These are phyloP conservation scores for Alternaria burnsii DNA, from an alignment of 2,329 filamentous ascomycete species.

Conservation along the genomic window DNA sequence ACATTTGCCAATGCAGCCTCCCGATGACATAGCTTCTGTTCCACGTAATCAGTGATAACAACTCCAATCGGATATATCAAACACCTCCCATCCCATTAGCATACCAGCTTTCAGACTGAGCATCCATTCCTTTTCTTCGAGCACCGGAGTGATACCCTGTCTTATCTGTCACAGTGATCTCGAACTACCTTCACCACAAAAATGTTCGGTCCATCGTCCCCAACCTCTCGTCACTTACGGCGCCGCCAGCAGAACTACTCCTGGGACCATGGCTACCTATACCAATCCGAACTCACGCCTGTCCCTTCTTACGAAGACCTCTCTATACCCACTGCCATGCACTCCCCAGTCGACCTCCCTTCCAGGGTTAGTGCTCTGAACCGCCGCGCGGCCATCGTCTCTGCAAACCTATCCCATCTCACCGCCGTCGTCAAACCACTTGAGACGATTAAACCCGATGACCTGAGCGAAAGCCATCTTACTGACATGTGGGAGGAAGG, in stretches of 20 bases:
- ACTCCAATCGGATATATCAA: not conserved
- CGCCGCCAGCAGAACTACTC: conserved; percentile 12
- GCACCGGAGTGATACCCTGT: not conserved
- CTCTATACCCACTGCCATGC: not conserved
- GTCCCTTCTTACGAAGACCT: conserved; percentile 5
- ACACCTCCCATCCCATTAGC: not conserved
- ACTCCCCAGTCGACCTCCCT: conserved; percentile 4
- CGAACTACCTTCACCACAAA: not conserved
- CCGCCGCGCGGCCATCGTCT: conserved; percentile 11
- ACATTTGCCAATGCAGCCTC: not conserved
- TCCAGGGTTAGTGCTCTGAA: conserved; percentile 10
- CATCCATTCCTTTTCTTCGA: not conserved
- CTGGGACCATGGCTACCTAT: conserved; percentile 6
- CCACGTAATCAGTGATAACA: not conserved
- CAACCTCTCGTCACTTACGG: not conserved
- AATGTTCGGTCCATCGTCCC: not conserved
- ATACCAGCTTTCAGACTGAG: not conserved
- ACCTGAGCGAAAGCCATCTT: conserved; percentile 4
- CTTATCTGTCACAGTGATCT: not conserved
- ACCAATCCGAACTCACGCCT: not conserved
- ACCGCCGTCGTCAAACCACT: conserved; percentile 11
- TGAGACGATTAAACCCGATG: conserved; percentile 3
- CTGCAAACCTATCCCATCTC: conserved; percentile 5
- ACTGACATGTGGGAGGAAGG: conserved; percentile 8
- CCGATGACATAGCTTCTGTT: not conserved